Conservation (phyloP, 352 stramenopile species). For the Phytopythium ostracodes region DNA sequence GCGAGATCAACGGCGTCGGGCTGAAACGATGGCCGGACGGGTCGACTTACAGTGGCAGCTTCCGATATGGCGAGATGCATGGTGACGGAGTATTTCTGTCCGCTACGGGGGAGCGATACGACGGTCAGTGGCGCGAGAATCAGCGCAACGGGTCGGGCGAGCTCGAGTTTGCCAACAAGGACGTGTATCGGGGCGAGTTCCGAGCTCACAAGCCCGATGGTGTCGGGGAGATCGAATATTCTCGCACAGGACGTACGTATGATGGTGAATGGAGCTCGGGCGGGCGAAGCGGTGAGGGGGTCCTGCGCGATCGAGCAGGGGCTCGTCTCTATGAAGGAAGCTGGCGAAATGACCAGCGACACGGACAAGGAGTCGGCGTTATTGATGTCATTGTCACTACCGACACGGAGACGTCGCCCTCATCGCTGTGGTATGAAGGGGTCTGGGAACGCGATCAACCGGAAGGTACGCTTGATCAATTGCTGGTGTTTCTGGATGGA, state of each 20-base stretch:
- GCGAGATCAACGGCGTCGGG: conserved; percentile 58
- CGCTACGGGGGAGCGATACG: conserved; percentile 40
- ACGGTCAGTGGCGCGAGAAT: conserved; percentile 51
- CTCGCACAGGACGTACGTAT: conserved; percentile 16
- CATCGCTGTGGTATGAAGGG: conserved; percentile 15
- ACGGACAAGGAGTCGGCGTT: conserved; percentile 25
- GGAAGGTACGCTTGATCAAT: conserved; percentile 11
- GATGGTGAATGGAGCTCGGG: conserved; percentile 43
- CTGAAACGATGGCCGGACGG: conserved; percentile 51
- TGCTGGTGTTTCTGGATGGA: no score
- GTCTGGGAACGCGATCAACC: conserved; percentile 16
- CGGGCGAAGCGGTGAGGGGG: conserved; percentile 15
- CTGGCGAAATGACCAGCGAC: conserved; percentile 28
- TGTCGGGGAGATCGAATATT: conserved; percentile 24
- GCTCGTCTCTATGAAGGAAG: conserved; percentile 36
- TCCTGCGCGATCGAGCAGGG: conserved; percentile 12
- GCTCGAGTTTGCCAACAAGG: conserved; percentile 20
- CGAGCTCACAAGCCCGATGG: conserved; percentile 36
- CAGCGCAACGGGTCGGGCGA: conserved; percentile 37
- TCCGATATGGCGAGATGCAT: conserved; percentile 45
- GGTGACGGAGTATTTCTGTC: conserved; percentile 46
- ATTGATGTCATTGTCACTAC: background rate
- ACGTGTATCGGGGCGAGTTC: conserved; percentile 46
- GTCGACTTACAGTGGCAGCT: conserved; percentile 55
- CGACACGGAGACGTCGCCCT: background rate